Conservation (phyloP, 257 asterid species). For the Plectranthus barbatus region DNA sequence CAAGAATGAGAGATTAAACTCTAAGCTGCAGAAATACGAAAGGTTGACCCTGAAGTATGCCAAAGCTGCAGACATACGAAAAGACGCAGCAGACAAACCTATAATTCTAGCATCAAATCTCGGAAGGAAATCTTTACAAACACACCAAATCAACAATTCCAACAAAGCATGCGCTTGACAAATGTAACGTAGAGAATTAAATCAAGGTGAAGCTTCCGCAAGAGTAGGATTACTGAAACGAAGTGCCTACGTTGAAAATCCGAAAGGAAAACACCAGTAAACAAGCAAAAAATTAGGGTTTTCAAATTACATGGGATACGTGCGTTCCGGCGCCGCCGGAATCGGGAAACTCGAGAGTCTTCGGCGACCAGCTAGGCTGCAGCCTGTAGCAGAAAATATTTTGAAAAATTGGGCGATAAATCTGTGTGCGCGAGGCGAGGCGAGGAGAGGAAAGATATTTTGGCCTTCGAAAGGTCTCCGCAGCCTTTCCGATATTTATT, state of each 20-base stretch:
- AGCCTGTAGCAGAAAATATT: conserved; percentile 12
- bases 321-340: neutral
- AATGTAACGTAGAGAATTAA: neutral
- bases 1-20: neutral
- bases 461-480: neutral
- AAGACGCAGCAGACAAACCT: neutral
- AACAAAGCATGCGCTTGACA: neutral
- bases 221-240: neutral
- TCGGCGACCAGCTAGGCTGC: neutral
- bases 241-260: neutral
- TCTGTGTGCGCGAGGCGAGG: neutral
- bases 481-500: conserved; percentile 2
- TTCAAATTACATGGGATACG: conserved; percentile 18
- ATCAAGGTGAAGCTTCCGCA: neutral
- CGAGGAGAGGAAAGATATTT: neutral
- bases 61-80: neutral
- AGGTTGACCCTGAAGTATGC: neutral
- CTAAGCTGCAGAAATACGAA: neutral
- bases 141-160: neutral
- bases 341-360: conserved; percentile 14
- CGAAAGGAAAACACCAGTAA: neutral
- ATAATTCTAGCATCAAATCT: conserved; percentile 5
- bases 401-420: conserved; percentile 7
- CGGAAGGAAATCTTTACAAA: neutral
- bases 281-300: conserved; percentile 23